A percentile compares a stretch with the other conserved stretches of the same genome.
These are phyloP conservation scores for Candida oleophila DNA, from an alignment of 805 yeast species.

Conservation along the genomic window DNA sequence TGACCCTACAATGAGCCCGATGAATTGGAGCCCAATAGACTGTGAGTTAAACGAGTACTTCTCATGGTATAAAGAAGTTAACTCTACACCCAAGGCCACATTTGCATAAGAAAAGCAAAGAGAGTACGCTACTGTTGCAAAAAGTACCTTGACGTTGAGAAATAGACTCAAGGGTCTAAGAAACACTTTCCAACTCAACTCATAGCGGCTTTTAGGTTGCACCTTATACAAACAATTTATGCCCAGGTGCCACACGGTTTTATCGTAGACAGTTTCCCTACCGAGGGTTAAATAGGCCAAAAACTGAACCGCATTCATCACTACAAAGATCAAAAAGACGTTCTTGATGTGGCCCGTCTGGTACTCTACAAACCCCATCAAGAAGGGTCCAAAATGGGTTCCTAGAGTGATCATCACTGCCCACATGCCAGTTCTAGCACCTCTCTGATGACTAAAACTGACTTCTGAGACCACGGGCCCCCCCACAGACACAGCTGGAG, in stretches of 20 bases:
- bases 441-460: conserved; percentile 17
- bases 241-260: conserved; percentile 5
- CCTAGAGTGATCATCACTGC: conserved; percentile 14
- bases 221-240: conserved; percentile 5
- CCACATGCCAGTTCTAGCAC: conserved; percentile 16
- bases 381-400: conserved; percentile 15
- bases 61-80: conserved; percentile 18
- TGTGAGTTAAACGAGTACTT: conserved; percentile 20
- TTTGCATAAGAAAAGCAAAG: conserved; percentile 21
- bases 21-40: conserved; percentile 22
- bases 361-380: conserved; percentile 16
- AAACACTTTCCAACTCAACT: conserved; percentile 6
- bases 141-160: conserved; percentile 8
- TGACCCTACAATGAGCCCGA: conserved; percentile 21
- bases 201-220: neutral
- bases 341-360: conserved; percentile 10
- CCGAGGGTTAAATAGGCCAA: conserved; percentile 12
- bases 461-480: conserved; percentile 14
- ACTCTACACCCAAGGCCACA: conserved; percentile 21
- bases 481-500: conserved; percentile 16
- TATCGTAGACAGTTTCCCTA: conserved; percentile 13
- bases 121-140: conserved; percentile 17
- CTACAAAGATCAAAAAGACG: conserved; percentile 13
- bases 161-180: conserved; percentile 11
- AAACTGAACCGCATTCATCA: conserved; percentile 13